Conservation (phyloP, 2,329 filamentous ascomycete species). For the Domatiomyces globalis region DNA sequence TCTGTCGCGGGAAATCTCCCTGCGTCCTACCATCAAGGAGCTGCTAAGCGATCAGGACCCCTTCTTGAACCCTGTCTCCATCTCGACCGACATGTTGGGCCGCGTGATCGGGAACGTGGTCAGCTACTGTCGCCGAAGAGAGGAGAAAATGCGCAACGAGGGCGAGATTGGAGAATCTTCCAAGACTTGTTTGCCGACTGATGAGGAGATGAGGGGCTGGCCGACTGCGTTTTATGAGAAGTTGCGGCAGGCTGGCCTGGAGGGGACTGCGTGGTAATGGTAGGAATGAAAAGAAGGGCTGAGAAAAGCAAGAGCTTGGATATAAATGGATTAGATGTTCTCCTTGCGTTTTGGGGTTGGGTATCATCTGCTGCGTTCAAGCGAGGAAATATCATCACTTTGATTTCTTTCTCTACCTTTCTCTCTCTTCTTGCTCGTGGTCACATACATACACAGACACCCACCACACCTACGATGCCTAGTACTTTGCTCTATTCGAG, state of each 20-base stretch:
- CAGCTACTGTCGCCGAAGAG: conserved; percentile 37
- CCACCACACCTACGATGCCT: no score
- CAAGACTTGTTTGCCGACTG: conserved; percentile 36
- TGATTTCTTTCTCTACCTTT: no score
- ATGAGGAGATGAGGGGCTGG: conserved; percentile 40
- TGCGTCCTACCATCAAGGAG: conserved; percentile 43
- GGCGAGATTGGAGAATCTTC: conserved; percentile 24
- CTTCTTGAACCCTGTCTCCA: conserved; percentile 44
- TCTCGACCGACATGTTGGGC: conserved; percentile 44
- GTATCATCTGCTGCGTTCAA: not conserved
- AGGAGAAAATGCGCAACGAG: conserved; percentile 13
- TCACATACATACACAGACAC: no score
- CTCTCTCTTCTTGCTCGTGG: no score
- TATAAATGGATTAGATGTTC: no score
- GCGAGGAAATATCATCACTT: not conserved
- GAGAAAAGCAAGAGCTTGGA: no score
- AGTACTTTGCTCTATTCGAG: no score
- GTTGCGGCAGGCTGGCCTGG: conserved; percentile 33
- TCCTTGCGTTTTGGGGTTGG: not conserved
- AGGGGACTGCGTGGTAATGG: conserved; percentile 20
- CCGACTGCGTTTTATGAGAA: conserved; percentile 35
- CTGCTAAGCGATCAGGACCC: conserved; percentile 42
- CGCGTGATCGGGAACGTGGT: conserved; percentile 47
- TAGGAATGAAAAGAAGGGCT: no score
- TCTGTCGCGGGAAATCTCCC: conserved; percentile 42